Percentiles rank a stretch among this genome's conserved stretches.
These are phyloP conservation scores for Phylloporus rhodoxanthus DNA, from an alignment of 768 basidiomycete genomes.

Conservation along the genomic window DNA sequence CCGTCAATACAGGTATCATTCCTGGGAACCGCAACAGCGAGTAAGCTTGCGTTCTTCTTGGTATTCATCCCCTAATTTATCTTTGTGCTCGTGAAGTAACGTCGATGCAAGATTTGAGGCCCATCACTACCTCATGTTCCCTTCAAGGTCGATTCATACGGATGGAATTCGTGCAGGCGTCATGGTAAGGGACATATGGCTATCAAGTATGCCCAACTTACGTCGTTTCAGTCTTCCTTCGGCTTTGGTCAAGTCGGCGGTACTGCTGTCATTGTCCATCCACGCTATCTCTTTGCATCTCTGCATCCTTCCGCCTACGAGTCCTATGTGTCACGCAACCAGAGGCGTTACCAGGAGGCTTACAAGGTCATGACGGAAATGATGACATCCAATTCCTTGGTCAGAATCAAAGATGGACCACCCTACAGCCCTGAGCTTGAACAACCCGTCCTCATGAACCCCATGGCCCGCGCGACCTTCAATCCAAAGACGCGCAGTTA, in stretches of 20 bases:
- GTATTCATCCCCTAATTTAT: neutral
- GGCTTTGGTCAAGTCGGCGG: conserved; percentile 99
- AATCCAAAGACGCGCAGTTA: conserved; percentile 85
- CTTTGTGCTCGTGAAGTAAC: conserved; percentile 48
- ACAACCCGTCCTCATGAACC: conserved; percentile 82
- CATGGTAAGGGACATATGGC: conserved; percentile 53
- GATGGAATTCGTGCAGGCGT: conserved; percentile 85
- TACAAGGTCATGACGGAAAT: conserved; percentile 94
- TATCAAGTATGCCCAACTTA: neutral
- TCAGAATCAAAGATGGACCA: conserved; percentile 91
- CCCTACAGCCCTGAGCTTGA: conserved; percentile 87
- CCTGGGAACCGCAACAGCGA: conserved; percentile 97
- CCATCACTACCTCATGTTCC: conserved; percentile 91
- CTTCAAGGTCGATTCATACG: conserved; percentile 92
- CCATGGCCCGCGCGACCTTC: conserved; percentile 77
- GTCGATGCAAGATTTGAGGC: conserved; percentile 89
- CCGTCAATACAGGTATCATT: conserved; percentile 76
- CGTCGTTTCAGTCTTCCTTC: conserved; percentile 66
- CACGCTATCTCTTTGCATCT: conserved; percentile 83
- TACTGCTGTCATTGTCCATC: conserved; percentile 80
- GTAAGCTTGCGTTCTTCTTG: conserved; percentile 44
- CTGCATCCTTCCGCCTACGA: conserved; percentile 74
- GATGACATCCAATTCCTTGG: conserved; percentile 90
- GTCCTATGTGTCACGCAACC: conserved; percentile 68
- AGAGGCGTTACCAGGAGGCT: conserved; percentile 57